Evolutionary conservation across 306 rosid species (phyloP).

Genomic region (Boehmeria nivea): DNA sequence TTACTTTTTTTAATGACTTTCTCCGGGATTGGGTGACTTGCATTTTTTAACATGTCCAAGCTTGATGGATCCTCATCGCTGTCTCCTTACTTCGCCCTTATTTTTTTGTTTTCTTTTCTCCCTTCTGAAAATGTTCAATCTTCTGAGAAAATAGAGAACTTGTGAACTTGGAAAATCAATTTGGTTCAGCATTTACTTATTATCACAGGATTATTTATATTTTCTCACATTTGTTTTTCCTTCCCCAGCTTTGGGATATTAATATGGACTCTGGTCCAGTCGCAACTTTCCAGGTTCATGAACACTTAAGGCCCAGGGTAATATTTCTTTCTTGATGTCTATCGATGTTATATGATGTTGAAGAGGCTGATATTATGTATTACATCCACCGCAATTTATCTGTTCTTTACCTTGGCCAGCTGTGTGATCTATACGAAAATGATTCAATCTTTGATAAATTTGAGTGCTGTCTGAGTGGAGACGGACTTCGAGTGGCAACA

Average conservation of each 20-base stretch:
- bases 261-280: constrained; percentile 64
- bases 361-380: not conserved
- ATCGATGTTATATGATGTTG: not conserved
- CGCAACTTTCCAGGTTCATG: constrained; percentile 54
- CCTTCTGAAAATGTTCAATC: not conserved
- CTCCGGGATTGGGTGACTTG: too few relatives aligned
- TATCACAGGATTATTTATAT: too few relatives aligned
- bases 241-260: constrained; percentile 50
- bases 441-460: constrained; percentile 93
- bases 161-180: not conserved
- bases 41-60: too few relatives aligned
- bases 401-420: constrained; percentile 43
- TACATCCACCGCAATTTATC: not conserved
- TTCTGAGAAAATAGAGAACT: not conserved
- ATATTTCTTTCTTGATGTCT: constrained; percentile 12
- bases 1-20: too few relatives aligned
- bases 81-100: too few relatives aligned
- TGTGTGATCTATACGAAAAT: constrained; percentile 91
- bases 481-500: constrained; percentile 76
- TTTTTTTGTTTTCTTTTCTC: not conserved
- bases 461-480: constrained; percentile 96
- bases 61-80: too few relatives aligned
- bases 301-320: constrained; percentile 93
- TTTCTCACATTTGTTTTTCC: not conserved
- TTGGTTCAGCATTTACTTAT: not conserved